Evolutionary conservation across 2,329 filamentous ascomycete genomes (phyloP).

Genomic region (Alternaria brassicae): DNA sequence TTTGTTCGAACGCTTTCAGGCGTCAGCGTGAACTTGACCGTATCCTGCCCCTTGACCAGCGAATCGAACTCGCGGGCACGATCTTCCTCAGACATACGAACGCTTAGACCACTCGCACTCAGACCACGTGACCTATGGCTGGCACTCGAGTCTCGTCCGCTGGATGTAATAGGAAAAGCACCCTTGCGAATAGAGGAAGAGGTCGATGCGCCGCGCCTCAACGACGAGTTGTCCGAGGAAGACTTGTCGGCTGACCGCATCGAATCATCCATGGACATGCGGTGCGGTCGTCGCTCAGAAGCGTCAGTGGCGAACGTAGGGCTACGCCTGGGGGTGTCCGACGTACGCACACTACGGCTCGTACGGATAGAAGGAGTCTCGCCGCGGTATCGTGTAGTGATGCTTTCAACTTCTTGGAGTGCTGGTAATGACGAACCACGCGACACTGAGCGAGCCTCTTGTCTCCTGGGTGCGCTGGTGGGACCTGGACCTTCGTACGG

Average conservation of each 20-base stretch:
- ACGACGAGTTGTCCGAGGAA: constrained; percentile 36
- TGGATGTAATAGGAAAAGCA: constrained; percentile 43
- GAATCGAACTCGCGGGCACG: constrained; percentile 56
- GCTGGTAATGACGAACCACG: constrained; percentile 38
- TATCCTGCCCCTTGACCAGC: constrained; percentile 56
- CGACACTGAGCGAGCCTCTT: constrained; percentile 30
- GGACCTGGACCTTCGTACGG: constrained; percentile 9
- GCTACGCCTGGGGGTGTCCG: constrained; percentile 25
- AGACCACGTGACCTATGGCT: constrained; percentile 41
- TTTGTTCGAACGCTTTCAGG: constrained; percentile 56
- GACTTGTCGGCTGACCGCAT: constrained; percentile 30
- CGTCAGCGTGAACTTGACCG: constrained; percentile 59
- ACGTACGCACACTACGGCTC: constrained; percentile 19
- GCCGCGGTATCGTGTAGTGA: constrained; percentile 9
- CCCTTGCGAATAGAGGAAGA: constrained; percentile 40
- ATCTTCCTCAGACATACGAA: constrained; percentile 50
- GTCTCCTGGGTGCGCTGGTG: constrained; percentile 27
- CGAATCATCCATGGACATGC: constrained; percentile 33
- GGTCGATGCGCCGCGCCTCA: constrained; percentile 44
- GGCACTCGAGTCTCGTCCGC: constrained; percentile 42
- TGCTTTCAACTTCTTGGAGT: constrained; percentile 39
- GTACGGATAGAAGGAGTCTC: constrained; percentile 14
- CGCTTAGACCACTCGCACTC: constrained; percentile 28
- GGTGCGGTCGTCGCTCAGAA: constrained; percentile 30
- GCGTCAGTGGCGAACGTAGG: constrained; percentile 17